These are phyloP conservation scores for Pseudotsuga menziesii DNA, from an alignment of 75 land plant genomes.

Conservation along the genomic window DNA sequence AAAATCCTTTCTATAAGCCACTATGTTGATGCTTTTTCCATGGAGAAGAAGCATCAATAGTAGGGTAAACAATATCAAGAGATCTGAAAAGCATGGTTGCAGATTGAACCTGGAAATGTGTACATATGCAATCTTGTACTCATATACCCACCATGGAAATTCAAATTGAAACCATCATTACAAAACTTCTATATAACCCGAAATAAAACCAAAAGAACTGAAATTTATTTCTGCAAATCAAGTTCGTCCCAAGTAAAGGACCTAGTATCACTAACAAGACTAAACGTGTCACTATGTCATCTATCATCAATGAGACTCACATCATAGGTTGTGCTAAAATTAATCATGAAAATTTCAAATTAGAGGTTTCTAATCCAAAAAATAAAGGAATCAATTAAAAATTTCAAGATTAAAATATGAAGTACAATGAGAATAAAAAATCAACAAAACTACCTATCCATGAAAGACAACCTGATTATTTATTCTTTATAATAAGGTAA, in stretches of 20 bases:
- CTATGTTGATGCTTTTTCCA: background rate
- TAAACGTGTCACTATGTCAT: constrained; percentile 65
- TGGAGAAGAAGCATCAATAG: background rate
- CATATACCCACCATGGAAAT: background rate
- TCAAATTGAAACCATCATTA: no score
- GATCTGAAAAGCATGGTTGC: constrained; percentile 6
- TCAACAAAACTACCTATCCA: no score
- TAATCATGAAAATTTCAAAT: background rate
- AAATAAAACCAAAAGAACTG: no score
- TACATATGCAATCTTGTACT: no score
- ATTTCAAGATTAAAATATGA: no score
- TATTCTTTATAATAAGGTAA: no score
- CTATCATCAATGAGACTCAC: constrained; percentile 73
- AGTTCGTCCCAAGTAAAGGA: constrained; percentile 85
- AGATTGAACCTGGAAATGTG: background rate
- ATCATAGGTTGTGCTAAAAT: constrained; percentile 85
- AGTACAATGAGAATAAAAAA: no score
- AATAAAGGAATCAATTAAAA: no score
- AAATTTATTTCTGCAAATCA: background rate
- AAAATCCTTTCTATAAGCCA: background rate
- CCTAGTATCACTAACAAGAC: constrained; percentile 62
- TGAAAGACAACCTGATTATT: no score
- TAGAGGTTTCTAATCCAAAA: background rate
- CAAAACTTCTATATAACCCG: no score
- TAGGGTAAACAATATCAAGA: background rate